Evolutionary conservation across 2,329 filamentous ascomycete species (phyloP).

Genomic region (Colletotrichum liaoningense): DNA sequence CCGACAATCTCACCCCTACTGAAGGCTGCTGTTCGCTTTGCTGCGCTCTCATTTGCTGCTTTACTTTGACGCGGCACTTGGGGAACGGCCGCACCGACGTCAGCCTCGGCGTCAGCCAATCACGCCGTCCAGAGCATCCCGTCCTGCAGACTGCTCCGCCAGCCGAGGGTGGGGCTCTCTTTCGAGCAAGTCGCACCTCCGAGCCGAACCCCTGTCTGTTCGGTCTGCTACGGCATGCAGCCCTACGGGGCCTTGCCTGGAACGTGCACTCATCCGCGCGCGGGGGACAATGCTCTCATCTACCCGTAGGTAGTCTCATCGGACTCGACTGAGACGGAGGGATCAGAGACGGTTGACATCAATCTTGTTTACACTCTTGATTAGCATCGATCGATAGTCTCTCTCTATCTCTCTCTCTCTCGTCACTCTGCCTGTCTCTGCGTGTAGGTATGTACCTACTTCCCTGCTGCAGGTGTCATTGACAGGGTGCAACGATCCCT

Average conservation of each 20-base stretch:
- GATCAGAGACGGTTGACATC: conserved; percentile 16
- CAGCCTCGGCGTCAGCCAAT: conserved; percentile 24
- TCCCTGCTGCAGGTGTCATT: neutral
- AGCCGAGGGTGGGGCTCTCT: conserved; percentile 11
- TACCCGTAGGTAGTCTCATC: too few species aligned
- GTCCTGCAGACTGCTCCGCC: conserved; percentile 2
- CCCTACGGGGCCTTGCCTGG: conserved; percentile 29
- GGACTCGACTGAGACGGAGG: conserved; percentile 1
- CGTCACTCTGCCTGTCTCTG: too few species aligned
- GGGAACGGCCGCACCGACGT: conserved; percentile 21
- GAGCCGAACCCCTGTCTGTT: conserved; percentile 24
- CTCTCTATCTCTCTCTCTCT: neutral
- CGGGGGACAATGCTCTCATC: neutral
- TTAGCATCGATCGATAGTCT: conserved; percentile 7
- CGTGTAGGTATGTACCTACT: too few species aligned
- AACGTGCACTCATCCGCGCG: conserved; percentile 15
- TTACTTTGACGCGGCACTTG: conserved; percentile 24
- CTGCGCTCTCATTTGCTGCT: conserved; percentile 32
- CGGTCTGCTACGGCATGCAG: conserved; percentile 35
- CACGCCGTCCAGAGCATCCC: conserved; percentile 6
- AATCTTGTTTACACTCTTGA: conserved; percentile 5
- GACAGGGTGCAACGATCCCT: neutral
- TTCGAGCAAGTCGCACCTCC: conserved; percentile 12
- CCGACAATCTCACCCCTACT: conserved; percentile 7
- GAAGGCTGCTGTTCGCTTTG: neutral